A percentile compares a stretch with the other conserved stretches of the same genome.
Conservation (phyloP, 441 rosid genomes). For the Erysimum cheiri region DNA sequence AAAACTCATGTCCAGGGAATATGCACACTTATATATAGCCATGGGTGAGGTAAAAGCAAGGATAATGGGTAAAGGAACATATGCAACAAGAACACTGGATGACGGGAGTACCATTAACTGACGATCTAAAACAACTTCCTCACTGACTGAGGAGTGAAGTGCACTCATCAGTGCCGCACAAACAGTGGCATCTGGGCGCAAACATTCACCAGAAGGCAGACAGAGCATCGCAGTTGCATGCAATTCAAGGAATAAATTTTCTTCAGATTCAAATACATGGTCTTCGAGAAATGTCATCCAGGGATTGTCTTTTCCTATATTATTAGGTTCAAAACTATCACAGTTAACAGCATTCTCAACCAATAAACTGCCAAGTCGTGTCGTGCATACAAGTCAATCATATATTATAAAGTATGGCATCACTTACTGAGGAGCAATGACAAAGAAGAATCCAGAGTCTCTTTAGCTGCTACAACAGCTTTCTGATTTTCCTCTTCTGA, state of each 20-base stretch:
- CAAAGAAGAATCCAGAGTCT: slow-evolving; percentile 69
- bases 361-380: slow-evolving; percentile 13
- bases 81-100: slow-evolving; percentile 8
- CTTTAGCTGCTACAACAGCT: slow-evolving; percentile 70
- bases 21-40: slow-evolving; percentile 5
- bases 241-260: slow-evolving; percentile 76
- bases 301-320: slow-evolving; percentile 68
- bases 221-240: slow-evolving; percentile 95
- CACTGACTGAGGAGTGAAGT: slow-evolving; percentile 83
- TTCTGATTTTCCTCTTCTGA: slow-evolving; percentile 81
- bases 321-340: slow-evolving; percentile 35
- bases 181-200: slow-evolving; percentile 87
- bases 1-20: slow-evolving; percentile 10
- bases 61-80: background rate
- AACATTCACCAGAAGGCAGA: slow-evolving; percentile 93
- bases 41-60: slow-evolving; percentile 13
- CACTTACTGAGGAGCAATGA: slow-evolving; percentile 74
- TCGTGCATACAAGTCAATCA: slow-evolving; percentile 26
- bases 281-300: slow-evolving; percentile 80
- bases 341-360: slow-evolving; percentile 20
- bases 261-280: slow-evolving; percentile 55
- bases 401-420: slow-evolving; percentile 3
- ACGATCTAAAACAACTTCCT: slow-evolving; percentile 79
- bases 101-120: slow-evolving; percentile 72
- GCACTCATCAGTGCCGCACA: slow-evolving; percentile 94